Percentiles rank a stretch among this genome's conserved stretches.
Evolutionary conservation across 768 basidiomycete genomes (phyloP).

Genomic region (Kwoniella bestiolae): DNA sequence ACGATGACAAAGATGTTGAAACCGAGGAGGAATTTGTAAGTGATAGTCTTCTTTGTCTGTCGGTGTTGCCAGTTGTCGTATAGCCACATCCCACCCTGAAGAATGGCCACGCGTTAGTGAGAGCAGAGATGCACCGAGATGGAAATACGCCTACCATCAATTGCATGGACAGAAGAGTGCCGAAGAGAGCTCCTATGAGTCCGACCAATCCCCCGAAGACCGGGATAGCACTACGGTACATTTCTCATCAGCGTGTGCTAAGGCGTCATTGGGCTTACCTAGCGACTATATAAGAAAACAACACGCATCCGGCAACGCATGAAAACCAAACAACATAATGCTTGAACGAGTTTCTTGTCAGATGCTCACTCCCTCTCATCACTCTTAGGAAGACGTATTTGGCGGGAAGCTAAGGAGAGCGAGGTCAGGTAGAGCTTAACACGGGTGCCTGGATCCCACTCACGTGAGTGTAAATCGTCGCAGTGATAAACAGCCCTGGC

Average conservation of each 20-base stretch:
- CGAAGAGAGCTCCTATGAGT: slow-evolving; percentile 44
- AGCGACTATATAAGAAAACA: slow-evolving; percentile 5
- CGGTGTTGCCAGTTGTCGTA: slow-evolving; percentile 23
- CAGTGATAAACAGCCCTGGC: slow-evolving; percentile 28
- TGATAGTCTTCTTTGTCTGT: background rate
- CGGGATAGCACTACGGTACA: slow-evolving; percentile 52
- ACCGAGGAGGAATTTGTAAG: background rate
- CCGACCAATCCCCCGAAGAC: slow-evolving; percentile 41
- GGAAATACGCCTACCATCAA: background rate
- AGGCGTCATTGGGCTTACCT: slow-evolving; percentile 28
- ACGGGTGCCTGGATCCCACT: background rate
- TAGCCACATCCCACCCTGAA: slow-evolving; percentile 44
- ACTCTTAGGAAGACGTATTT: slow-evolving; percentile 41
- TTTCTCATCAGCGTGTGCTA: too few relatives aligned
- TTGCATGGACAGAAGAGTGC: slow-evolving; percentile 37
- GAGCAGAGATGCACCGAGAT: too few relatives aligned
- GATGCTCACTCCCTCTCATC: slow-evolving; percentile 33
- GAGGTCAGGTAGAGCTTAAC: too few relatives aligned
- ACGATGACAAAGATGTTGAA: slow-evolving; percentile 12
- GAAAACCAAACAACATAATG: slow-evolving; percentile 41
- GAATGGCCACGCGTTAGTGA: slow-evolving; percentile 12
- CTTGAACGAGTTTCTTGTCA: slow-evolving; percentile 25
- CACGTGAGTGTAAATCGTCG: background rate
- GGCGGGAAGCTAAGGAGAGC: slow-evolving; percentile 6
- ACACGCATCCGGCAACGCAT: background rate